Percentiles rank a stretch among this genome's conserved stretches.
Evolutionary conservation across 805 yeast genomes (phyloP).

Genomic region (Pichia paraexigua): DNA sequence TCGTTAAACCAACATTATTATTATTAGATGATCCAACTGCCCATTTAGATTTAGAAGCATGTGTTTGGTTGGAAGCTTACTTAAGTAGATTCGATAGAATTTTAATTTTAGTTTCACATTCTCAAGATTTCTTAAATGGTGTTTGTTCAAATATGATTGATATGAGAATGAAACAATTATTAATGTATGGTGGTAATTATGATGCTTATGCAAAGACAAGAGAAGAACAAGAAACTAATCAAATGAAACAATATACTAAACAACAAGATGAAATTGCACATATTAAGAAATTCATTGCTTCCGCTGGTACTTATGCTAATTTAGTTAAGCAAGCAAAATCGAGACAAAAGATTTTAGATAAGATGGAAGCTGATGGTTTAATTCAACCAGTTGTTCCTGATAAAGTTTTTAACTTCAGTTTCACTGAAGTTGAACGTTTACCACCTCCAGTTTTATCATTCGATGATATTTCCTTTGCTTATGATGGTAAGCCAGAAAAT

Average conservation of each 20-base stretch:
- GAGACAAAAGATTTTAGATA: slow-evolving; percentile 97
- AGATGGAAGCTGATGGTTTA: slow-evolving; percentile 99
- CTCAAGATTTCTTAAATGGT: slow-evolving; percentile 98
- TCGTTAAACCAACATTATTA: slow-evolving; percentile 93
- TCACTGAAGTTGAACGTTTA: slow-evolving; percentile 91
- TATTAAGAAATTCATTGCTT: slow-evolving; percentile 97
- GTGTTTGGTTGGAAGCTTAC: slow-evolving; percentile 99
- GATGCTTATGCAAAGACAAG: slow-evolving; percentile 95
- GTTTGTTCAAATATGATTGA: slow-evolving; percentile 98
- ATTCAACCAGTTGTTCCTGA: slow-evolving; percentile 90
- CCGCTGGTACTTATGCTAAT: slow-evolving; percentile 99
- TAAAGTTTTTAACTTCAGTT: slow-evolving; percentile 87
- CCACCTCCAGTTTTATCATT: slow-evolving; percentile 98
- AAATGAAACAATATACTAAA: slow-evolving; percentile 93
- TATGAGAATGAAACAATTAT: slow-evolving; percentile 77
- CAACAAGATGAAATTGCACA: slow-evolving; percentile 99
- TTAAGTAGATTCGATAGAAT: slow-evolving; percentile 90
- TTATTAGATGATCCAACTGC: slow-evolving; percentile 98
- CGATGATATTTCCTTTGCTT: slow-evolving; percentile 83
- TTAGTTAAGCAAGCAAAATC: slow-evolving; percentile 98
- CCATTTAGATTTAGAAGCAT: slow-evolving; percentile 97
- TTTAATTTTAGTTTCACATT: slow-evolving; percentile 90
- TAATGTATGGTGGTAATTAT: slow-evolving; percentile 93
- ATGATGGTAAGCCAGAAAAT: slow-evolving; percentile 75
- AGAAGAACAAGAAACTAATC: slow-evolving; percentile 88